These are phyloP conservation scores for Cyclotella choctawhatcheeana DNA, from an alignment of 108 stramenopile species.

Conservation along the genomic window DNA sequence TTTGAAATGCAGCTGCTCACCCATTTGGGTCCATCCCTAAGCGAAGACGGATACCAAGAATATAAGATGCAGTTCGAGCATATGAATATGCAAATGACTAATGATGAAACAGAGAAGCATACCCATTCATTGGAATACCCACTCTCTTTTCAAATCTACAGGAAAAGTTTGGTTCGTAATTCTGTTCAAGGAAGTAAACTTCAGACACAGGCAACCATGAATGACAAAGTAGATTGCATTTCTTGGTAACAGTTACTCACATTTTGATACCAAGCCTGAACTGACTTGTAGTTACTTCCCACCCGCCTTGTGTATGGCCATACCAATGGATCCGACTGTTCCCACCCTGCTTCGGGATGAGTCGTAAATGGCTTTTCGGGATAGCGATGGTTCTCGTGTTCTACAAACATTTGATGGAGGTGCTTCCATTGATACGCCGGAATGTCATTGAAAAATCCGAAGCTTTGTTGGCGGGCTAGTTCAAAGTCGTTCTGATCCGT, in stretches of 20 bases:
- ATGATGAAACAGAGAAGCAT: too few relatives aligned
- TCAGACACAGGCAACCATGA: background rate
- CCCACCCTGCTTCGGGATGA: conserved; percentile 11
- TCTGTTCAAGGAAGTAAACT: conserved; percentile 9
- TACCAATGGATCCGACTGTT: background rate
- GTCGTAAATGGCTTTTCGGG: conserved; percentile 25
- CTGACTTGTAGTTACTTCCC: conserved; percentile 3
- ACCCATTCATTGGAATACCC: conserved; percentile 43
- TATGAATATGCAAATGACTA: too few relatives aligned
- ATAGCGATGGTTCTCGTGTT: conserved; percentile 26
- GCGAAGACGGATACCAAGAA: too few relatives aligned
- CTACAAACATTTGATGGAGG: conserved; percentile 26
- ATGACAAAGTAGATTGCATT: background rate
- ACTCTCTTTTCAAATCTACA: conserved; percentile 62
- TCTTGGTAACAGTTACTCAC: too few relatives aligned
- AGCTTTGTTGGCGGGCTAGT: conserved; percentile 38
- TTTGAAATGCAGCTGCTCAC: too few relatives aligned
- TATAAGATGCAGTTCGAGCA: too few relatives aligned
- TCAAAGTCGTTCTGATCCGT: too few relatives aligned
- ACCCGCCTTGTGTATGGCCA: background rate
- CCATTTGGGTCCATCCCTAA: conserved; percentile 59
- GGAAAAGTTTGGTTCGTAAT: conserved; percentile 65
- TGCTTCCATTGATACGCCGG: conserved; percentile 40
- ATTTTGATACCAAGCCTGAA: conserved; percentile 29
- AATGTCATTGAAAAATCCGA: conserved; percentile 52